phyloP scores from a whole-genome alignment of 345 rosid species.

The Populus tremula region DNA sequence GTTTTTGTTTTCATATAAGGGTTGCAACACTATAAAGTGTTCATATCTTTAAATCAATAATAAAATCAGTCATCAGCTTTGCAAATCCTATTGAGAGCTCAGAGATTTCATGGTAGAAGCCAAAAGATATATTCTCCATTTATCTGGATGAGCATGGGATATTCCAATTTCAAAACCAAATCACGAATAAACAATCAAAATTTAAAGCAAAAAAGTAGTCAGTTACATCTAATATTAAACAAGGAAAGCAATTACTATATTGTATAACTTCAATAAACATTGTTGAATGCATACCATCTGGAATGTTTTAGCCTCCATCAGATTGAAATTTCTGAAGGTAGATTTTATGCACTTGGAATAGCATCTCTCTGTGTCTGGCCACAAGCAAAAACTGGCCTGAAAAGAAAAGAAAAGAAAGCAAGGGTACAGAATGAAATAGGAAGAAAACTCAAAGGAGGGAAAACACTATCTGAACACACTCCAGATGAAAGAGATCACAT shows the following conservation, averaged over 20 bases:
- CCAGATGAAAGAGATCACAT: not conserved
- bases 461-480: not conserved
- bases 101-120: no score
- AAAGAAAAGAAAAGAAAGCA: constrained; percentile 14
- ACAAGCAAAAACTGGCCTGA: constrained; percentile 54
- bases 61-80: not conserved
- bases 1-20: not conserved
- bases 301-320: constrained; percentile 39
- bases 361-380: constrained; percentile 44
- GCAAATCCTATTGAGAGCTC: not conserved
- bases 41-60: not conserved
- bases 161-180: not conserved
- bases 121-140: no score
- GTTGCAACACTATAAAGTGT: not conserved
- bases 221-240: not conserved
- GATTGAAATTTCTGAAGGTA: constrained; percentile 47
- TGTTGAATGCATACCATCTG: constrained; percentile 44
- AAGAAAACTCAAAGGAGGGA: not conserved
- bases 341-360: constrained; percentile 35
- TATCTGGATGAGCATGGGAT: not conserved
- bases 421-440: not conserved
- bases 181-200: not conserved
- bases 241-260: not conserved
- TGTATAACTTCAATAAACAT: not conserved
- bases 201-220: not conserved